Evolutionary conservation across 306 rosid genomes (phyloP).

Genomic region (Cucurbita moschata): DNA sequence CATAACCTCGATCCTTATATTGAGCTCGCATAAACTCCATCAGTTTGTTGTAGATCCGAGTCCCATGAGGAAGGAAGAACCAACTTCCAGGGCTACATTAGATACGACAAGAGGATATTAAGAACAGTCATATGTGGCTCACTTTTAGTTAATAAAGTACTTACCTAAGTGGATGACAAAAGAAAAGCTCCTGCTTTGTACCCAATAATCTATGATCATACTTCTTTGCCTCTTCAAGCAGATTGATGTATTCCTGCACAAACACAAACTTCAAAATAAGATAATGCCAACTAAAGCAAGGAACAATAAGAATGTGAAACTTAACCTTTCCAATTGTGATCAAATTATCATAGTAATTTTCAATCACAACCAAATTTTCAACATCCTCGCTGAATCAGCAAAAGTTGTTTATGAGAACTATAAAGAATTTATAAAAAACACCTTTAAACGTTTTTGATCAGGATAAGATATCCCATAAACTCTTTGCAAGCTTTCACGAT

Average conservation of each 20-base stretch:
- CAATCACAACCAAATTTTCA: neutral
- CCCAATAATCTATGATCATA: constrained; percentile 87
- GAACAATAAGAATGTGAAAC: neutral
- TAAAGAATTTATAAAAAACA: constrained; percentile 9
- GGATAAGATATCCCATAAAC: constrained; percentile 97
- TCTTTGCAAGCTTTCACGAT: constrained; percentile 85
- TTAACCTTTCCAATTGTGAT: neutral
- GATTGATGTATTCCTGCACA: constrained; percentile 44
- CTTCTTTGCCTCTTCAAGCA: constrained; percentile 85
- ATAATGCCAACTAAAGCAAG: constrained; percentile 7
- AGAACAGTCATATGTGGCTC: neutral
- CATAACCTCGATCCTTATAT: constrained; percentile 78
- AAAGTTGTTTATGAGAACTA: neutral
- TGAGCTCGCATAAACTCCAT: constrained; percentile 60
- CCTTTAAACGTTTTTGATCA: constrained; percentile 81
- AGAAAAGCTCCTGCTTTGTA: constrained; percentile 78
- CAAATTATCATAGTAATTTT: neutral
- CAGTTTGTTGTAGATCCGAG: constrained; percentile 68
- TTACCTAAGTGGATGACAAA: constrained; percentile 81
- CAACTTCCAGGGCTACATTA: constrained; percentile 85
- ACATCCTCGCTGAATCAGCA: neutral
- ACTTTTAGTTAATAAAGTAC: neutral
- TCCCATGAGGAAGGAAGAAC: constrained; percentile 88
- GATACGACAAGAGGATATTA: neutral
- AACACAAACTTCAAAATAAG: constrained; percentile 2